A percentile compares a stretch with the other conserved stretches of the same genome.
Conservation (phyloP, 345 rosid species). For the Rhodomyrtus tomentosa region DNA sequence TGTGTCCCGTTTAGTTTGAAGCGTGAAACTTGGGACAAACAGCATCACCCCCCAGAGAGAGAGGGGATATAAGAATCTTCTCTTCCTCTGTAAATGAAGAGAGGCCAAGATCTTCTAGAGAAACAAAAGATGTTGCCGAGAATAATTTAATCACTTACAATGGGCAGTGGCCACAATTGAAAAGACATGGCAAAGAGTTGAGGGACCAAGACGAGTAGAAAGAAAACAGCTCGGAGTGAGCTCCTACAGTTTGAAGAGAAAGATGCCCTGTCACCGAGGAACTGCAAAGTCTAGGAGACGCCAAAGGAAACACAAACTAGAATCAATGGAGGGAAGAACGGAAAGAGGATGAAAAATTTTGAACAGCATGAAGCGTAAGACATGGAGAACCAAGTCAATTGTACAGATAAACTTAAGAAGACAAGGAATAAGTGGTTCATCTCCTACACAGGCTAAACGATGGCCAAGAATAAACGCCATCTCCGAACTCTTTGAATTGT, state of each 20-base stretch:
- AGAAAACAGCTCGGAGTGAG: conserved; percentile 6
- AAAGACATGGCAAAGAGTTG: not conserved
- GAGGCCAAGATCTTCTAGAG: not conserved
- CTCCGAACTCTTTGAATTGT: not conserved
- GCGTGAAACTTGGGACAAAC: not conserved
- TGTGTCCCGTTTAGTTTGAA: not conserved
- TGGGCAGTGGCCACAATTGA: not conserved
- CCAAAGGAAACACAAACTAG: conserved; percentile 8
- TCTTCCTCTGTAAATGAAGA: not conserved
- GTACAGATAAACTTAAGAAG: not conserved
- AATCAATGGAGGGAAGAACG: conserved; percentile 16
- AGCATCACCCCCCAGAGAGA: not conserved
- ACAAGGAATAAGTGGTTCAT: not conserved
- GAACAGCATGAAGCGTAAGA: not conserved
- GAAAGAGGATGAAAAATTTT: not conserved
- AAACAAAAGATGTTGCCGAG: not conserved
- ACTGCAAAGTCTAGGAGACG: conserved; percentile 54
- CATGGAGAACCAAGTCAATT: not conserved
- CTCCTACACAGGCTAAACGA: not conserved
- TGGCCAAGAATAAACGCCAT: not conserved
- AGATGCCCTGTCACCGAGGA: conserved; percentile 48
- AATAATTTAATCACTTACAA: not conserved
- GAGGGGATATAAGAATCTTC: not conserved
- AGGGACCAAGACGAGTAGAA: not conserved
- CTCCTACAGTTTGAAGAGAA: not conserved